A percentile compares a stretch with the other conserved stretches of the same genome.
These are phyloP conservation scores for Nicotiana otophora DNA, from an alignment of 257 asterid genomes.

Conservation along the genomic window DNA sequence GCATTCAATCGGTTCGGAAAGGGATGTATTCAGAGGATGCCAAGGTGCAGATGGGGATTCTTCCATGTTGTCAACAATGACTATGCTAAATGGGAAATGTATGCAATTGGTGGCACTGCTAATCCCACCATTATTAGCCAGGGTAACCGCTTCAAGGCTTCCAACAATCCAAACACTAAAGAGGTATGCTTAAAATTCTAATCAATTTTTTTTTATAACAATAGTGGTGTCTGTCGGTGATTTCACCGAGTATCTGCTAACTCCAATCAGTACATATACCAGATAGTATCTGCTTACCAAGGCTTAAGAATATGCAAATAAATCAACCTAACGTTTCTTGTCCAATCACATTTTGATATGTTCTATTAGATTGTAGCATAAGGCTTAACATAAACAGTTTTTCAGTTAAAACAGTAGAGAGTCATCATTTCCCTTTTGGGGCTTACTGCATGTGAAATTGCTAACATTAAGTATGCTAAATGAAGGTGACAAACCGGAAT, in stretches of 20 bases:
- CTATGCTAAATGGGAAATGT: conserved; percentile 66
- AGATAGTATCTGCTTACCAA: neutral
- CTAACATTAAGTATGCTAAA: neutral
- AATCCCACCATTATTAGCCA: conserved; percentile 80
- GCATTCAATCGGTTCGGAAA: conserved; percentile 68
- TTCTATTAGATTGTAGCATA: neutral
- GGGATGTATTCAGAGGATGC: conserved; percentile 80
- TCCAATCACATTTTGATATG: neutral
- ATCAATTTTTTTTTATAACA: neutral
- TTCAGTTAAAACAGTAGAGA: neutral
- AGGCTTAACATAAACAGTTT: neutral
- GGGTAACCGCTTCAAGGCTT: conserved; percentile 77
- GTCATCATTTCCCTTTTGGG: neutral
- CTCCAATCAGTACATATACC: neutral
- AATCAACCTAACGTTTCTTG: neutral
- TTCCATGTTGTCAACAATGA: conserved; percentile 78
- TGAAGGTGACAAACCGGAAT: conserved; percentile 69
- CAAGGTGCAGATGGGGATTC: conserved; percentile 80
- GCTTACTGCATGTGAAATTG: neutral
- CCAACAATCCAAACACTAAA: conserved; percentile 35
- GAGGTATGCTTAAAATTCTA: conserved; percentile 36
- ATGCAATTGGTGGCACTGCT: conserved; percentile 81
- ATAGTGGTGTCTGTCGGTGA: neutral
- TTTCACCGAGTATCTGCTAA: neutral
- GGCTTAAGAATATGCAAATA: neutral